Percentiles rank a stretch among this genome's conserved stretches.
Evolutionary conservation across 257 asterid species (phyloP).

Genomic region (Salvia splendens): DNA sequence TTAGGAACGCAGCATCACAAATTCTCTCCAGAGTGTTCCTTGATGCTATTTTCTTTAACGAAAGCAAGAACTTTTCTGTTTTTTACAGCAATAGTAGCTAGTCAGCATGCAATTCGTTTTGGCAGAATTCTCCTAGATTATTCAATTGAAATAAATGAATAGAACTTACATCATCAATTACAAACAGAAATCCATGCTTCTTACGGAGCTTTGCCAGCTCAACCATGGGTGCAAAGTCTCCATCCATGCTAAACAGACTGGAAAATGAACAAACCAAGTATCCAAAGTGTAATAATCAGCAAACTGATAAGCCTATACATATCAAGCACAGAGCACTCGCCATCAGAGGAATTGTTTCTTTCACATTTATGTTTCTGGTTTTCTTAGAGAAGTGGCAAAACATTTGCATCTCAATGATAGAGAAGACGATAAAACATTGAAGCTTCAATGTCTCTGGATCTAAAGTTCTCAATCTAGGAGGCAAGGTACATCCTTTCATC

Average conservation of each 20-base stretch:
- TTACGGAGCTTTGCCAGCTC: constrained; percentile 85
- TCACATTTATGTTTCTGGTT: background rate
- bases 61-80: constrained; percentile 5
- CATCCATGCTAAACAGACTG: constrained; percentile 99
- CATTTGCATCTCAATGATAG: background rate
- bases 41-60: constrained; percentile 3
- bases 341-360: constrained; percentile 1
- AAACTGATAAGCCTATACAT: background rate
- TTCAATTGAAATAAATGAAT: constrained; percentile 15
- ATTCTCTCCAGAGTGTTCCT: background rate
- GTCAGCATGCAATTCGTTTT: constrained; percentile 4
- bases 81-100: constrained; percentile 12
- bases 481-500: constrained; percentile 8
- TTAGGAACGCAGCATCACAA: constrained; percentile 10
- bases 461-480: background rate
- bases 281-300: constrained; percentile 20
- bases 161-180: constrained; percentile 88
- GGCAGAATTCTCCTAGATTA: background rate
- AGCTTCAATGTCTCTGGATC: background rate
- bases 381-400: background rate
- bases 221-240: constrained; percentile 89
- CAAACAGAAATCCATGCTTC: constrained; percentile 90
- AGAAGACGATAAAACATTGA: background rate
- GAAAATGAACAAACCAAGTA: constrained; percentile 32
- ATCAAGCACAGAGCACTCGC: constrained; percentile 15